phyloP scores from a whole-genome alignment of 768 basidiomycete species.

The Punctularia strigosozonata region DNA sequence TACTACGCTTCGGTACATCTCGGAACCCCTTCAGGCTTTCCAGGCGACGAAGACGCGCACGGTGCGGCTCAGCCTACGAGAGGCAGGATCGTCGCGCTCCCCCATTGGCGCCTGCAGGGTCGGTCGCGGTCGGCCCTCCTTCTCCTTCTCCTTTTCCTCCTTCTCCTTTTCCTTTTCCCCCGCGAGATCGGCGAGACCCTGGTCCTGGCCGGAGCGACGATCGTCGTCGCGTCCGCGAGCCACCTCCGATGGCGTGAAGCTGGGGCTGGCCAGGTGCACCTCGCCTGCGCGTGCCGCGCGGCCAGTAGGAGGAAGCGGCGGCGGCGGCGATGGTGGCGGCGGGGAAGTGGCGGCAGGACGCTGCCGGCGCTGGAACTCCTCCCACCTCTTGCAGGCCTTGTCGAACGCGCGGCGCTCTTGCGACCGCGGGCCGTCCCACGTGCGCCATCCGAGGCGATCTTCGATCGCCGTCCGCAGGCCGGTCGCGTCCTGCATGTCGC shows the following conservation, averaged over 20 bases:
- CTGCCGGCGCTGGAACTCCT: conserved; percentile 26
- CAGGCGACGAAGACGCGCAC: conserved; percentile 46
- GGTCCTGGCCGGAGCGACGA: not conserved
- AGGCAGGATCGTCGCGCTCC: conserved; percentile 7
- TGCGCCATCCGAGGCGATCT: conserved; percentile 38
- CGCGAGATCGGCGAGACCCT: too few species aligned
- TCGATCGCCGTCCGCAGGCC: conserved; percentile 31
- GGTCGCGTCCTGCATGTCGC: conserved; percentile 58
- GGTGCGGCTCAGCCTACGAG: conserved; percentile 35
- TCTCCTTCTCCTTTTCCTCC: not conserved
- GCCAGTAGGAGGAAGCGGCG: too few species aligned
- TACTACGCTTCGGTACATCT: too few species aligned
- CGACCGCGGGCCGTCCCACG: conserved; percentile 26
- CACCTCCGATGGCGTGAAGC: too few species aligned
- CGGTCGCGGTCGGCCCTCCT: not conserved
- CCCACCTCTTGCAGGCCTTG: conserved; percentile 45
- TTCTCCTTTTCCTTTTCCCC: not conserved
- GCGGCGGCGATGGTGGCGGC: too few species aligned
- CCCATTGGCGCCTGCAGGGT: not conserved
- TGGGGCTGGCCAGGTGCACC: not conserved
- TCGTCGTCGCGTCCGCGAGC: not conserved
- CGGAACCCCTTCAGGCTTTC: conserved; percentile 40
- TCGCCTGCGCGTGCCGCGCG: not conserved
- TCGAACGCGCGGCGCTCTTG: conserved; percentile 46
- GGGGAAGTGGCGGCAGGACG: not conserved